Percentiles rank a stretch among this genome's conserved stretches.
Evolutionary conservation across 2,329 filamentous ascomycete genomes (phyloP).

Genomic region (Ophiostoma himal-ulmi): DNA sequence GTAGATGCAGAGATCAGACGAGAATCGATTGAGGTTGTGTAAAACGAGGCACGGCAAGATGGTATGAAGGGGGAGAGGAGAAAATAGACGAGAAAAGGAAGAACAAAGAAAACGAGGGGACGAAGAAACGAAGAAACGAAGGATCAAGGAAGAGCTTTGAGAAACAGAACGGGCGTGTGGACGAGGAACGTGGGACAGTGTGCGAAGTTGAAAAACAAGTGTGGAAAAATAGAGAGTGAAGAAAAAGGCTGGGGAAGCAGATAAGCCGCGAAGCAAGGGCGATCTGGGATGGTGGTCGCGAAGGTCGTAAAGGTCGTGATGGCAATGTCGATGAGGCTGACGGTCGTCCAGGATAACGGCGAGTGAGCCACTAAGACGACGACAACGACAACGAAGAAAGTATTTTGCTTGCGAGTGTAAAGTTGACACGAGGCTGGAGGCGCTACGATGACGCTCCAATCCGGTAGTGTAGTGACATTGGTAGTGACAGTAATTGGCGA

Average conservation of each 20-base stretch:
- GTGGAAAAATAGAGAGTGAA: neutral
- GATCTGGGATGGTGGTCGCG: neutral
- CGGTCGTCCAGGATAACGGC: neutral
- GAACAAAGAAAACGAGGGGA: neutral
- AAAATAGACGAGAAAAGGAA: neutral
- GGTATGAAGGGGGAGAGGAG: neutral
- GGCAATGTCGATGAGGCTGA: neutral
- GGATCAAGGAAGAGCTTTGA: neutral
- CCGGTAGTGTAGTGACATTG: neutral
- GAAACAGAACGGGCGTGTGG: neutral
- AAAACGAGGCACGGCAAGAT: neutral
- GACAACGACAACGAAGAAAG: neutral
- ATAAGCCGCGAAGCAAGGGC: slow-evolving; percentile 1
- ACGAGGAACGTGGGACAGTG: slow-evolving; percentile 9
- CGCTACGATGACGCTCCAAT: neutral
- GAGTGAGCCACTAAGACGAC: neutral
- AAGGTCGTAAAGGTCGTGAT: neutral
- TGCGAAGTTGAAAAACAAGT: neutral
- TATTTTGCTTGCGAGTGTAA: neutral
- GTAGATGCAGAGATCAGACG: neutral
- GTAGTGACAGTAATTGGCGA: neutral
- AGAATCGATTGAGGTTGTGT: neutral
- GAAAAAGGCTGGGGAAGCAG: neutral
- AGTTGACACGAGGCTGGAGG: slow-evolving; percentile 1
- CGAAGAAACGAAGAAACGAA: neutral